These are phyloP conservation scores for Apiospora hydei DNA, from an alignment of 2,329 filamentous ascomycete genomes.

Conservation along the genomic window DNA sequence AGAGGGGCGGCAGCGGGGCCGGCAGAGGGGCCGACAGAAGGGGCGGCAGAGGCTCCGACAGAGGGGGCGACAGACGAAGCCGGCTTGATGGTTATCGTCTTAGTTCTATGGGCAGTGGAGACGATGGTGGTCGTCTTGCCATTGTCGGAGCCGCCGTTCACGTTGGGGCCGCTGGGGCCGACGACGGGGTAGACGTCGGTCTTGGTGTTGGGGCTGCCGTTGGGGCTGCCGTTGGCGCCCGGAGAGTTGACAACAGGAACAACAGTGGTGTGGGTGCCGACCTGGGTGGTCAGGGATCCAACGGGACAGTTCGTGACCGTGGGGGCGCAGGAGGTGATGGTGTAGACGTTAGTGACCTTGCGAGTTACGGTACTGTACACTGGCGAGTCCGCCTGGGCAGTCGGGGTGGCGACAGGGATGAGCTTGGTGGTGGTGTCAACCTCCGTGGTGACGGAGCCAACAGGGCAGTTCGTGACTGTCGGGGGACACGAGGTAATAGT, in stretches of 20 bases:
- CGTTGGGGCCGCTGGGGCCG: background rate
- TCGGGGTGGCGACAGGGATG: constrained; percentile 63
- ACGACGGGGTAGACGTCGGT: constrained; percentile 30
- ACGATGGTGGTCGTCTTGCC: constrained; percentile 2
- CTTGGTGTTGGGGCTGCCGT: constrained; percentile 56
- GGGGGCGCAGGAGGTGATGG: constrained; percentile 43
- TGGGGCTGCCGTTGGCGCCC: constrained; percentile 61
- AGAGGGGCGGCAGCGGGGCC: constrained; percentile 15
- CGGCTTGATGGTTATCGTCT: background rate
- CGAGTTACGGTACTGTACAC: background rate
- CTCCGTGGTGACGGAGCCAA: constrained; percentile 50
- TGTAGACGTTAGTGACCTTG: constrained; percentile 26
- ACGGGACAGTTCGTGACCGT: constrained; percentile 48
- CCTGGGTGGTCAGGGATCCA: constrained; percentile 51
- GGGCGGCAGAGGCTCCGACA: background rate
- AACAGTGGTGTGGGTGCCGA: constrained; percentile 53
- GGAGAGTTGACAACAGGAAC: constrained; percentile 63
- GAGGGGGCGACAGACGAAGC: constrained; percentile 21
- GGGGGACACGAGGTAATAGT: constrained; percentile 44
- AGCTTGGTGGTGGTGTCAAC: constrained; percentile 54
- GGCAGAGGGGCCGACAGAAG: constrained; percentile 12
- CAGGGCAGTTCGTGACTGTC: constrained; percentile 48
- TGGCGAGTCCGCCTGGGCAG: constrained; percentile 36
- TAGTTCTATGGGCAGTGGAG: constrained; percentile 10
- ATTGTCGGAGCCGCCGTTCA: background rate